These are phyloP conservation scores for Sophora flavescens DNA, from an alignment of 306 rosid genomes.

Conservation along the genomic window DNA sequence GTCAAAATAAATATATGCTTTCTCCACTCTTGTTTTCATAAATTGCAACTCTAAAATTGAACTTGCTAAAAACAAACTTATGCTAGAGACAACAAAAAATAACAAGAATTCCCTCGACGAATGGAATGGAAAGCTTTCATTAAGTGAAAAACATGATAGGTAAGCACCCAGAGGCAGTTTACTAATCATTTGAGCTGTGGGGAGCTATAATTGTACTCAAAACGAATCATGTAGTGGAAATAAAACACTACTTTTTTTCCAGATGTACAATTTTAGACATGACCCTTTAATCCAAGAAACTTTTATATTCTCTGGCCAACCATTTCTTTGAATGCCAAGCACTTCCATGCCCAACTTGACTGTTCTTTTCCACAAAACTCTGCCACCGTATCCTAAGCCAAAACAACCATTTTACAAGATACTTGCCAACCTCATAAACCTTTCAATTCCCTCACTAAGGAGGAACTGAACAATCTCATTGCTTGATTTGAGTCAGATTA, in stretches of 20 bases:
- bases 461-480: slow-evolving; percentile 1
- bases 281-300: neutral
- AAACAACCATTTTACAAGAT: neutral
- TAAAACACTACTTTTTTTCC: neutral
- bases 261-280: neutral
- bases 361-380: neutral
- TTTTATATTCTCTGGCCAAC: neutral
- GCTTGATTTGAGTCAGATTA: neutral
- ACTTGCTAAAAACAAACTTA: neutral
- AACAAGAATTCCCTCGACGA: neutral
- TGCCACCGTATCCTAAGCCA: slow-evolving; percentile 4
- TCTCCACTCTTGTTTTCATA: neutral
- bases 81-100: neutral
- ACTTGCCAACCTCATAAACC: slow-evolving; percentile 28
- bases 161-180: neutral
- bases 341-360: slow-evolving; percentile 5
- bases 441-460: slow-evolving; percentile 30
- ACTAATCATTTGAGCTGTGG: slow-evolving; percentile 29
- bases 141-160: neutral
- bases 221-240: slow-evolving; percentile 16
- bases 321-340: slow-evolving; percentile 11
- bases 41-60: neutral
- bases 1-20: neutral
- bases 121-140: neutral
- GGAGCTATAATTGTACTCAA: neutral